These are phyloP conservation scores for Cicer chorassanicum DNA, from an alignment of 306 rosid genomes.

Conservation along the genomic window DNA sequence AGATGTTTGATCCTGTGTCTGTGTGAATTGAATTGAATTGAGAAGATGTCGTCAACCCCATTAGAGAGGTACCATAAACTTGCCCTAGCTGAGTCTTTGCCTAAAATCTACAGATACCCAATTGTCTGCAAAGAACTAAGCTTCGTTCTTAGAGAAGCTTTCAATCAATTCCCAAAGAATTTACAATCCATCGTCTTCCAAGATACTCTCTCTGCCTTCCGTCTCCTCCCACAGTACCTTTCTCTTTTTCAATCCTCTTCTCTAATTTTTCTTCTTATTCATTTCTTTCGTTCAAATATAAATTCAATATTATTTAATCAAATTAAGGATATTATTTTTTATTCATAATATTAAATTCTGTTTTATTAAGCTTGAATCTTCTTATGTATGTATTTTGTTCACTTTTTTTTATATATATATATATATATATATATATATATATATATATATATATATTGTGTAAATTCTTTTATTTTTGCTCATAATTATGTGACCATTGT, in stretches of 20 bases:
- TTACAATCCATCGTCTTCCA: slow-evolving; percentile 68
- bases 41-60: slow-evolving; percentile 43
- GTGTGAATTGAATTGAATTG: too few species aligned
- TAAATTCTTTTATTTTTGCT: neutral
- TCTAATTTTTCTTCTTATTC: neutral
- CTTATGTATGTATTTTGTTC: neutral
- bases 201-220: slow-evolving; percentile 79
- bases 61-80: slow-evolving; percentile 67
- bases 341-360: neutral
- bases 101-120: slow-evolving; percentile 59
- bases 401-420: neutral
- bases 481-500: neutral
- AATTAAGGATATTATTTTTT: neutral
- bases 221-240: slow-evolving; percentile 75
- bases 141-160: slow-evolving; percentile 66
- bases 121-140: slow-evolving; percentile 74
- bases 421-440: too few species aligned
- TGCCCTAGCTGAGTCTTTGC: slow-evolving; percentile 50
- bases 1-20: too few species aligned
- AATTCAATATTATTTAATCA: neutral
- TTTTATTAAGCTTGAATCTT: neutral
- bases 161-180: slow-evolving; percentile 65
- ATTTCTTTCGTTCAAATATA: neutral
- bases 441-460: neutral
- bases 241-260: neutral